Evolutionary conservation across 306 rosid species (phyloP).

Genomic region (Parietaria judaica): DNA sequence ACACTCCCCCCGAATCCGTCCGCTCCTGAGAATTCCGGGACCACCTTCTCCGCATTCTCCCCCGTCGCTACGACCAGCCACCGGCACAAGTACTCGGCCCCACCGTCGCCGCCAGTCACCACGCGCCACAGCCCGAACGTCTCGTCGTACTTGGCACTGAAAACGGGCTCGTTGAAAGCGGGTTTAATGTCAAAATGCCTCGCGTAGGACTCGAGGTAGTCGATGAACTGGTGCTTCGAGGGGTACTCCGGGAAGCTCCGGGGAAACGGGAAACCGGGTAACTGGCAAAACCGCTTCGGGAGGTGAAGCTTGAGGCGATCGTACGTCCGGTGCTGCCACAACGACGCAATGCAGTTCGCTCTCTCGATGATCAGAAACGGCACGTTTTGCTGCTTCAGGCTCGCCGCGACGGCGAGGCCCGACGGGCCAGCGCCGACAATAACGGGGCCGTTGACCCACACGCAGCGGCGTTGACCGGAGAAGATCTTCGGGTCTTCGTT

Average conservation of each 20-base stretch:
- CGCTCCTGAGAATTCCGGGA: constrained; percentile 68
- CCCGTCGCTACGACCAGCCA: constrained; percentile 98
- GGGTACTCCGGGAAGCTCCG: constrained; percentile 75
- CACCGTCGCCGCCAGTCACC: constrained; percentile 32
- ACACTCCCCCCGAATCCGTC: constrained; percentile 63
- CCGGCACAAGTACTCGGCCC: constrained; percentile 77
- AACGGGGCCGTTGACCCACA: constrained; percentile 80
- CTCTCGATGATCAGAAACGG: constrained; percentile 68
- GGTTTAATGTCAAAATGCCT: constrained; percentile 59
- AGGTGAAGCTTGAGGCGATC: constrained; percentile 90
- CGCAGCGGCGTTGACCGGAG: constrained; percentile 31
- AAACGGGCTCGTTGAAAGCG: constrained; percentile 78
- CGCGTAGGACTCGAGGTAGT: constrained; percentile 70
- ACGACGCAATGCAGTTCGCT: constrained; percentile 83
- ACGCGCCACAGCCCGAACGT: constrained; percentile 83
- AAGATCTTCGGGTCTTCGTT: constrained; percentile 10
- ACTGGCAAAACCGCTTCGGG: constrained; percentile 73
- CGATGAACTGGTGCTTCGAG: constrained; percentile 64
- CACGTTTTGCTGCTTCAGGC: constrained; percentile 69
- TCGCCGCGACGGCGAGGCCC: constrained; percentile 75
- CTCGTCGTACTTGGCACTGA: constrained; percentile 74
- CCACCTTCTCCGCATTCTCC: constrained; percentile 73
- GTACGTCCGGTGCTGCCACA: constrained; percentile 75
- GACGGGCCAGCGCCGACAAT: constrained; percentile 93
- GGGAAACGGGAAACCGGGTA: constrained; percentile 74